A percentile compares a stretch with the other conserved stretches of the same genome.
Conservation (phyloP, 768 basidiomycete genomes). For the Tulasnella calospora region DNA sequence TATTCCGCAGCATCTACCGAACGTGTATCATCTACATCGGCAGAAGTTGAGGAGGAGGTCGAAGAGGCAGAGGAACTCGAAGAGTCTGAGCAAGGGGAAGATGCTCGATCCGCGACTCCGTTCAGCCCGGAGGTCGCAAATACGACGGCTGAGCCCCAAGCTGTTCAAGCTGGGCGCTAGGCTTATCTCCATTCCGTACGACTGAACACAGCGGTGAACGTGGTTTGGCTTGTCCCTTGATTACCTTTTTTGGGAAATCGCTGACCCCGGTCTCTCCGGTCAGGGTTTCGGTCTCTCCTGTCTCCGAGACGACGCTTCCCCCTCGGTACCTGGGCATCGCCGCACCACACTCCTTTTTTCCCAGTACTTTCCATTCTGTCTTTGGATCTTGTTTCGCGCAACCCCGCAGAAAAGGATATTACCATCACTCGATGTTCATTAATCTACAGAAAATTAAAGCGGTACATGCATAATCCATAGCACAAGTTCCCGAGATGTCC, state of each 20-base stretch:
- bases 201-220: neutral
- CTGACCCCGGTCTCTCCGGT: neutral
- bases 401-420: neutral
- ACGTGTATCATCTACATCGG: neutral
- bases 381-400: neutral
- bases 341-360: neutral
- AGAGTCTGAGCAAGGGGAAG: neutral
- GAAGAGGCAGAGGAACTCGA: conserved; percentile 8
- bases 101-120: neutral
- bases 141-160: neutral
- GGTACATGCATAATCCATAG: neutral
- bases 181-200: neutral
- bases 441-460: neutral
- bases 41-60: neutral
- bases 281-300: neutral
- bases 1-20: conserved; percentile 47
- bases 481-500: neutral
- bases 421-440: neutral
- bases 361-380: neutral
- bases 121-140: neutral
- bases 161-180: neutral
- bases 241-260: neutral
- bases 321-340: neutral
- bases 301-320: neutral
- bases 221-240: neutral